phyloP scores from a whole-genome alignment of 306 rosid genomes.

The Trifolium fragiferum region DNA sequence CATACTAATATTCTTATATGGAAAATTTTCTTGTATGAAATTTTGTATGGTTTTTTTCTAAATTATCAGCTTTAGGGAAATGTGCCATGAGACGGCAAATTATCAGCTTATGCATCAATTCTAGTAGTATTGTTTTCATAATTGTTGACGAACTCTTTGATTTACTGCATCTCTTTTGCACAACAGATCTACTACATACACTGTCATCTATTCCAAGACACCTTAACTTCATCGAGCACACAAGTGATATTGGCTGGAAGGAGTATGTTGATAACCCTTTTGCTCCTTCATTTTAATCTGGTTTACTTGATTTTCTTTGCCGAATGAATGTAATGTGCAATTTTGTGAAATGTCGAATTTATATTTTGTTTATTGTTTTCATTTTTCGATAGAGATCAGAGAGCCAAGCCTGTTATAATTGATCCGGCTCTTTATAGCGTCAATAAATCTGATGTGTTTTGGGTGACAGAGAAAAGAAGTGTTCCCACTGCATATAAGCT shows the following conservation, averaged over 20 bases:
- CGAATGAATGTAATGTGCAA: neutral
- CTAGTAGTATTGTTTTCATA: neutral
- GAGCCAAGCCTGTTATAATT: slow-evolving; percentile 61
- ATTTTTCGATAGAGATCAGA: slow-evolving; percentile 50
- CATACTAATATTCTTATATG: neutral
- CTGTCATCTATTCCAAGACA: slow-evolving; percentile 51
- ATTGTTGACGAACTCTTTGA: neutral
- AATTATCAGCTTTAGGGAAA: neutral
- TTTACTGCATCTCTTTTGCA: slow-evolving; percentile 32
- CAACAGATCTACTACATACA: slow-evolving; percentile 54
- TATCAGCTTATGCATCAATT: neutral
- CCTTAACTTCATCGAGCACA: slow-evolving; percentile 64
- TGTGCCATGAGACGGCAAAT: neutral
- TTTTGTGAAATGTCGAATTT: slow-evolving; percentile 28
- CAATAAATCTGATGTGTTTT: slow-evolving; percentile 57
- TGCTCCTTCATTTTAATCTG: neutral
- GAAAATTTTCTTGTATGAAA: neutral
- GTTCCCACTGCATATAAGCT: slow-evolving; percentile 74
- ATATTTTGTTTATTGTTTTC: slow-evolving; percentile 23
- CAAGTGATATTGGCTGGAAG: slow-evolving; percentile 95
- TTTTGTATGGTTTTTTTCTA: neutral
- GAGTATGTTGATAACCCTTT: slow-evolving; percentile 49
- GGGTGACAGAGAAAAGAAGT: slow-evolving; percentile 57
- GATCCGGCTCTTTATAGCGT: slow-evolving; percentile 59
- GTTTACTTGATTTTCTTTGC: slow-evolving; percentile 7